Evolutionary conservation across 1,139 yeast genomes (phyloP).

Genomic region (Candida buenavistaensis): DNA sequence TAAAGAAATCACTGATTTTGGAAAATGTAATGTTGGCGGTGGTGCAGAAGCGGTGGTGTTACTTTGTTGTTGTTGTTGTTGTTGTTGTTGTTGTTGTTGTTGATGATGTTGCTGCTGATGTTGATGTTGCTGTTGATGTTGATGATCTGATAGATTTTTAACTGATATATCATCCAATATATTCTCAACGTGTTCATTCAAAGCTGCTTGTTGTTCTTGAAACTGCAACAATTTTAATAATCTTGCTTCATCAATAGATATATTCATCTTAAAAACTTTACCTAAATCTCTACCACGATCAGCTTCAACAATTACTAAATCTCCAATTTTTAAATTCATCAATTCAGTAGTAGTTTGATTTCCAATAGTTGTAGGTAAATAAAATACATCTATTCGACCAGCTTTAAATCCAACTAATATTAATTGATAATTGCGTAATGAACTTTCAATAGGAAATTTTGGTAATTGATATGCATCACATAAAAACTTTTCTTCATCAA

Average conservation of each 20-base stretch:
- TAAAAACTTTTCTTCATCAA: conserved; percentile 29
- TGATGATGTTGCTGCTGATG: conserved; percentile 7
- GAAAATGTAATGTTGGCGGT: conserved; percentile 51
- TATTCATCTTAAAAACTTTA: conserved; percentile 63
- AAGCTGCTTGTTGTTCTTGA: conserved; percentile 59
- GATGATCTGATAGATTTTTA: conserved; percentile 15
- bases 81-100: conserved; percentile 1
- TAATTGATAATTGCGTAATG: conserved; percentile 34
- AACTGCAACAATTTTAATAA: conserved; percentile 53
- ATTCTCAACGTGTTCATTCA: conserved; percentile 23
- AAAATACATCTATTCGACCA: conserved; percentile 82
- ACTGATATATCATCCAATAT: conserved; percentile 26
- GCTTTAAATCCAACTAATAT: conserved; percentile 83
- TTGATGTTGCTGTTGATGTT: conserved; percentile 6
- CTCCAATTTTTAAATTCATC: conserved; percentile 50
- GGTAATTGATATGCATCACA: conserved; percentile 40
- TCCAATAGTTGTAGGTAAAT: conserved; percentile 48
- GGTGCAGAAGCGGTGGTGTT: conserved; percentile 14
- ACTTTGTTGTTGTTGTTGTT: not conserved
- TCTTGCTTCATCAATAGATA: conserved; percentile 65
- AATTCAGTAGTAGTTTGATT: conserved; percentile 13
- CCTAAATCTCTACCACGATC: conserved; percentile 95
- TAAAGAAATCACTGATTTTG: conserved; percentile 74
- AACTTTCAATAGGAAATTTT: conserved; percentile 40
- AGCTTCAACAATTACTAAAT: conserved; percentile 94